phyloP scores from a whole-genome alignment of 441 rosid species.

The Isatis lusitanica region DNA sequence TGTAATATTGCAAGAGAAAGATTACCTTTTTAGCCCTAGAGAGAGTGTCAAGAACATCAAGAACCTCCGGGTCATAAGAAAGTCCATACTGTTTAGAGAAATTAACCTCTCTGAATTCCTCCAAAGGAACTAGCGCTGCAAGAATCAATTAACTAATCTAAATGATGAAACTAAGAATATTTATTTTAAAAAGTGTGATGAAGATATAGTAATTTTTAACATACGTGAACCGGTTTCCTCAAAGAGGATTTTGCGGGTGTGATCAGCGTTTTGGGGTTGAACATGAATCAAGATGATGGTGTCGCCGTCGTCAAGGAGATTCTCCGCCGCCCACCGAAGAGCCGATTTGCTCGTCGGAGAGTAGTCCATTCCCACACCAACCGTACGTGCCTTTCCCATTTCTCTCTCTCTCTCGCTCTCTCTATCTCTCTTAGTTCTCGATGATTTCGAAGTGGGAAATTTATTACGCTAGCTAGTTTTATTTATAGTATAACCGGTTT shows the following conservation, averaged over 20 bases:
- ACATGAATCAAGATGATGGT: conserved; percentile 66
- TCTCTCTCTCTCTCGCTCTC: conserved; percentile 6
- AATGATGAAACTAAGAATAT: not conserved
- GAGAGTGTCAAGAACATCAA: conserved; percentile 60
- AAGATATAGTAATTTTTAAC: not conserved
- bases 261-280: conserved; percentile 59
- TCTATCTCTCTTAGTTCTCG: not conserved
- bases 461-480: not conserved
- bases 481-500: conserved; percentile 18
- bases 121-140: conserved; percentile 76
- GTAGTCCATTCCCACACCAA: conserved; percentile 92
- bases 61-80: conserved; percentile 71
- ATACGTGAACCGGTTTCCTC: conserved; percentile 82
- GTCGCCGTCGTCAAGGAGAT: conserved; percentile 61
- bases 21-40: conserved; percentile 62
- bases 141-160: not conserved
- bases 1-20: not conserved
- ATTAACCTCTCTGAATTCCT: conserved; percentile 56
- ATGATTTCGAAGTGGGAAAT: not conserved
- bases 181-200: not conserved
- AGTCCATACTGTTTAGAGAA: conserved; percentile 75
- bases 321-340: conserved; percentile 79
- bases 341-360: conserved; percentile 77
- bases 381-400: conserved; percentile 63
- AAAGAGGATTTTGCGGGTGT: conserved; percentile 82